A percentile compares a stretch with the other conserved stretches of the same genome.
Evolutionary conservation across 2,329 filamentous ascomycete species (phyloP).

Genomic region (Fusarium keratoplasticum): DNA sequence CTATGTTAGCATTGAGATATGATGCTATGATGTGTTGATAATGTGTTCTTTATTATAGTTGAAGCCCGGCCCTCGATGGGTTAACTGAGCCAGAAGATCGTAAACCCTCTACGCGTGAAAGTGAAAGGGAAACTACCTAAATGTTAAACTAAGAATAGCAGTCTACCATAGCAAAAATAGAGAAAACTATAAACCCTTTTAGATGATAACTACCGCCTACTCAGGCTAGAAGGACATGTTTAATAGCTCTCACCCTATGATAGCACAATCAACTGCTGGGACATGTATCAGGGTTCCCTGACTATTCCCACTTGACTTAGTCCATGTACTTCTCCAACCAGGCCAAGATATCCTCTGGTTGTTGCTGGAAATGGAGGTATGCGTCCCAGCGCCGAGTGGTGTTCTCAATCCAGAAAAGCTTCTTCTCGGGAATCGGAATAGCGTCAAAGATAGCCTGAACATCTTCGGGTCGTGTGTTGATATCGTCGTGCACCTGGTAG

Average conservation of each 20-base stretch:
- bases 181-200: neutral
- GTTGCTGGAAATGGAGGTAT: neutral
- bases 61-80: too few relatives aligned
- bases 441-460: conserved; percentile 1
- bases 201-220: neutral
- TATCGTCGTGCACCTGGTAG: conserved; percentile 1
- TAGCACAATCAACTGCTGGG: too few relatives aligned
- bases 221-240: too few relatives aligned
- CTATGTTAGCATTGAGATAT: too few relatives aligned
- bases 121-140: too few relatives aligned
- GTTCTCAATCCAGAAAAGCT: conserved; percentile 4
- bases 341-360: neutral
- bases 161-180: neutral
- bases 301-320: neutral
- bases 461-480: neutral
- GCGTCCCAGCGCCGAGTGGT: neutral
- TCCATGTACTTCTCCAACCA: neutral
- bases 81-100: too few relatives aligned
- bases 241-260: too few relatives aligned
- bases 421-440: neutral
- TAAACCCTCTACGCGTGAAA: too few relatives aligned
- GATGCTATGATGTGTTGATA: too few relatives aligned
- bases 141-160: too few relatives aligned
- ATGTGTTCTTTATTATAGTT: too few relatives aligned
- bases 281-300: neutral